phyloP scores from a whole-genome alignment of 352 stramenopile species.

The Pythium volutum region DNA sequence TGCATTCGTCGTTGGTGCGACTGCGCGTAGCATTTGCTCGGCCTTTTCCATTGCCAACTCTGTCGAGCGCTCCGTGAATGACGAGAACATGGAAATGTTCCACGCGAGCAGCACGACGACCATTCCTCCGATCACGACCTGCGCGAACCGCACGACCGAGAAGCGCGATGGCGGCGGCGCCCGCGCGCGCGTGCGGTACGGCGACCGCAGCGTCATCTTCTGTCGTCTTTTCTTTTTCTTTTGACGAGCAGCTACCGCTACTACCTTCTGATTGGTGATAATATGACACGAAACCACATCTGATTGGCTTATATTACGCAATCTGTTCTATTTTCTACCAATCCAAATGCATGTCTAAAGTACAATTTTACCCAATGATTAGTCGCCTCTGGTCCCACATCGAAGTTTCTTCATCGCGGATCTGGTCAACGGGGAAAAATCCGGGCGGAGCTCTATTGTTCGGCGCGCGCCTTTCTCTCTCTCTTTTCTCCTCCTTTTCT shows the following conservation, averaged over 20 bases:
- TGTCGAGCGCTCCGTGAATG: constrained; percentile 20
- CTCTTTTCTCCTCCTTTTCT: neutral
- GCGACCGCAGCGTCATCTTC: neutral
- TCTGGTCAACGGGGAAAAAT: neutral
- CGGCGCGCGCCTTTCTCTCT: neutral
- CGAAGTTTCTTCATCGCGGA: constrained; percentile 10
- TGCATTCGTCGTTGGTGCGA: neutral
- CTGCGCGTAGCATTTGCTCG: constrained; percentile 17
- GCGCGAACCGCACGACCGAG: constrained; percentile 19
- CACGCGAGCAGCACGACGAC: constrained; percentile 46
- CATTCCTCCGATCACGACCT: constrained; percentile 26
- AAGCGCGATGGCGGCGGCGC: neutral
- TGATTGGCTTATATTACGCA: neutral
- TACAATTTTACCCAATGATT: constrained; percentile 8
- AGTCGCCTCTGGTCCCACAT: constrained; percentile 9
- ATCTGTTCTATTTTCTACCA: constrained; percentile 8
- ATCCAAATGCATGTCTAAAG: neutral
- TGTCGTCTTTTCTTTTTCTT: neutral
- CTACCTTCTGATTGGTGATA: neutral
- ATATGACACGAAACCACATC: neutral
- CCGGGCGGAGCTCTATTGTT: neutral
- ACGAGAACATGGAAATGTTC: constrained; percentile 50
- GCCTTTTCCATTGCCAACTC: neutral
- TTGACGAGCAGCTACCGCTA: neutral
- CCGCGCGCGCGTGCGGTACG: neutral